Conservation (phyloP, 2,329 filamentous ascomycete species). For the Hypoxylon sp. region DNA sequence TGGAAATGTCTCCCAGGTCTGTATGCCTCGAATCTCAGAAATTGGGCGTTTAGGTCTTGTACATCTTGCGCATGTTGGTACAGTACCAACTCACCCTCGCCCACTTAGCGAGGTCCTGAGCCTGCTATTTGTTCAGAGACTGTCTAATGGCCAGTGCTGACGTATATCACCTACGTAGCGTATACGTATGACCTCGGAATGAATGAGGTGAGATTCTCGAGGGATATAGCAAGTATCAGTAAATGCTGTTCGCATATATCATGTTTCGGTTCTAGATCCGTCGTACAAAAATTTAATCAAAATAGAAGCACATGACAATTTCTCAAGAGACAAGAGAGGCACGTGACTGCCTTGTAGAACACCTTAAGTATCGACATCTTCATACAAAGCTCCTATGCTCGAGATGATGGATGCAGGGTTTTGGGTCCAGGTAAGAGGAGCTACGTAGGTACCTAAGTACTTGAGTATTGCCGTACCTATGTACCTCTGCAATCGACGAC, state of each 20-base stretch:
- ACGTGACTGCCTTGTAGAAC: conserved; percentile 5
- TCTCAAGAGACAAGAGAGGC: background rate
- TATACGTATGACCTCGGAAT: conserved; percentile 21
- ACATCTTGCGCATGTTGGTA: conserved; percentile 8
- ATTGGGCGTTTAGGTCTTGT: conserved; percentile 1
- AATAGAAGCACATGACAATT: background rate
- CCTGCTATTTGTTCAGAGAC: conserved; percentile 13
- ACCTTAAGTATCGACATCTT: no score
- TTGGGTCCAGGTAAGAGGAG: background rate
- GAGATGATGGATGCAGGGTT: background rate
- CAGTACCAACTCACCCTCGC: background rate
- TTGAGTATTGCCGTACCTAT: background rate
- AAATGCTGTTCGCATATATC: background rate
- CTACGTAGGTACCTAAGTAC: background rate
- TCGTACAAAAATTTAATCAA: conserved; percentile 2
- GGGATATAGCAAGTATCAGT: conserved; percentile 1
- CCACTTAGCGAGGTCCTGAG: conserved; percentile 2
- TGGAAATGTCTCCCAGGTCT: conserved; percentile 6
- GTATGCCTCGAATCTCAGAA: conserved; percentile 5
- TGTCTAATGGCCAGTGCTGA: conserved; percentile 21
- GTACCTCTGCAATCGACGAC: background rate
- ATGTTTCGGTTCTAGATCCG: conserved; percentile 19
- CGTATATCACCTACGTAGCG: conserved; percentile 30
- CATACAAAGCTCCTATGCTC: no score
- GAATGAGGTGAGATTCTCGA: conserved; percentile 1